Evolutionary conservation across 768 basidiomycete genomes (phyloP).

Genomic region (Naganishia onofrii): DNA sequence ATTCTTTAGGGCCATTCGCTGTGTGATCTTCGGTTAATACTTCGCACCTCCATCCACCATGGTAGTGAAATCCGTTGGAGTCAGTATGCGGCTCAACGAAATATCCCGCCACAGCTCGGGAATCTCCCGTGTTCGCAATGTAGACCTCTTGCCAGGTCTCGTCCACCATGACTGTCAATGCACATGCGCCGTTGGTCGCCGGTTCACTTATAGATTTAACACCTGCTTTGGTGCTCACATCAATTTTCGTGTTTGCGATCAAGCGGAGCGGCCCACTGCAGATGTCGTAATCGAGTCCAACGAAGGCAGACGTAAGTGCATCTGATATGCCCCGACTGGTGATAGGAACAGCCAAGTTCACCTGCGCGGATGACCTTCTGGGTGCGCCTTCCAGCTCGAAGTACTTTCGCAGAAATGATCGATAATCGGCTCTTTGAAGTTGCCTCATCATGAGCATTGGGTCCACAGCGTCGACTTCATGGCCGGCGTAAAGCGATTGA

Average conservation of each 20-base stretch:
- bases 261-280: conserved; percentile 71
- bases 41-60: conserved; percentile 82
- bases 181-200: conserved; percentile 85
- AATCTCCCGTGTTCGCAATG: conserved; percentile 88
- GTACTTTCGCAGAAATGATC: not conserved
- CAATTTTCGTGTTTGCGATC: conserved; percentile 46
- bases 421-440: not conserved
- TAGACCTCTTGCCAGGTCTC: conserved; percentile 76
- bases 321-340: not conserved
- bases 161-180: conserved; percentile 81
- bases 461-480: not conserved
- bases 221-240: not conserved
- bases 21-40: conserved; percentile 94
- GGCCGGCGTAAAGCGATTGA: conserved; percentile 41
- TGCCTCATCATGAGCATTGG: not conserved
- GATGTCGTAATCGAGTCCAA: conserved; percentile 76
- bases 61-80: conserved; percentile 56
- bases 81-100: conserved; percentile 61
- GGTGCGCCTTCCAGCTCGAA: not conserved
- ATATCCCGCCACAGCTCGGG: conserved; percentile 91
- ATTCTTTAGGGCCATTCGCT: conserved; percentile 79
- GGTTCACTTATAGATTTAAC: conserved; percentile 60
- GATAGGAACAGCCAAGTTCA: not conserved
- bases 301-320: conserved; percentile 73
- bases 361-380: not conserved